phyloP scores from a whole-genome alignment of 495 filamentous ascomycete genomes.

The Hypoxylon cercidicola region DNA sequence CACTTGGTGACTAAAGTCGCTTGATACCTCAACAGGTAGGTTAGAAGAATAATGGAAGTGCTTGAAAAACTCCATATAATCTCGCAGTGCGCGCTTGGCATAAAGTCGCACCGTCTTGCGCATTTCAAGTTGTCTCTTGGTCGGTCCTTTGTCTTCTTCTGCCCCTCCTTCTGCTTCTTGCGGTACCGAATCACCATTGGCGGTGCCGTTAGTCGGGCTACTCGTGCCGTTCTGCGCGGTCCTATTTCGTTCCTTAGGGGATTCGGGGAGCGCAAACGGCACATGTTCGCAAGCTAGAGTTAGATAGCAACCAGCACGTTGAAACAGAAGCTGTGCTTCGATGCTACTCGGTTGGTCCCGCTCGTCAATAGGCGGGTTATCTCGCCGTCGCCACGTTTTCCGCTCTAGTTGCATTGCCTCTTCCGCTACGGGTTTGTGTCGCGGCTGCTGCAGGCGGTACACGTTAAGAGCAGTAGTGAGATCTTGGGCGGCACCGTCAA shows the following conservation, averaged over 20 bases:
- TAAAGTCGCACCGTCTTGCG: constrained; percentile 73
- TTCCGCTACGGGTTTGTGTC: constrained; percentile 55
- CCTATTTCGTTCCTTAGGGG: constrained; percentile 17
- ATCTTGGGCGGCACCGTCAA: constrained; percentile 71
- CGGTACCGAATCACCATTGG: constrained; percentile 17
- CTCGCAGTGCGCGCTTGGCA: constrained; percentile 77
- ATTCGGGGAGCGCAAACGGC: constrained; percentile 58
- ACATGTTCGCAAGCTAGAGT: constrained; percentile 74
- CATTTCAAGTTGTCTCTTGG: constrained; percentile 63
- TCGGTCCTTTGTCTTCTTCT: constrained; percentile 54
- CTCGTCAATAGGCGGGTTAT: constrained; percentile 68
- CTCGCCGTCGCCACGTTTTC: constrained; percentile 54
- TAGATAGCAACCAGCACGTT: constrained; percentile 78
- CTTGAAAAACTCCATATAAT: constrained; percentile 74
- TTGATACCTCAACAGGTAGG: constrained; percentile 67
- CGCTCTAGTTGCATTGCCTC: constrained; percentile 51
- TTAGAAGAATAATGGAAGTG: constrained; percentile 81
- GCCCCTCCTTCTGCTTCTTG: constrained; percentile 36
- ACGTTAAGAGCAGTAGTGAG: constrained; percentile 71
- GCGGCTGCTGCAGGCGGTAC: constrained; percentile 60
- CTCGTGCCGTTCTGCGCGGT: constrained; percentile 25
- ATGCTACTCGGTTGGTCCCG: constrained; percentile 77
- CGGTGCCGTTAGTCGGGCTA: constrained; percentile 21
- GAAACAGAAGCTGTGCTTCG: constrained; percentile 78
- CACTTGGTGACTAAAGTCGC: constrained; percentile 74